phyloP scores from a whole-genome alignment of 2,329 filamentous ascomycete genomes.

The Penicillium aurantiogriseum region DNA sequence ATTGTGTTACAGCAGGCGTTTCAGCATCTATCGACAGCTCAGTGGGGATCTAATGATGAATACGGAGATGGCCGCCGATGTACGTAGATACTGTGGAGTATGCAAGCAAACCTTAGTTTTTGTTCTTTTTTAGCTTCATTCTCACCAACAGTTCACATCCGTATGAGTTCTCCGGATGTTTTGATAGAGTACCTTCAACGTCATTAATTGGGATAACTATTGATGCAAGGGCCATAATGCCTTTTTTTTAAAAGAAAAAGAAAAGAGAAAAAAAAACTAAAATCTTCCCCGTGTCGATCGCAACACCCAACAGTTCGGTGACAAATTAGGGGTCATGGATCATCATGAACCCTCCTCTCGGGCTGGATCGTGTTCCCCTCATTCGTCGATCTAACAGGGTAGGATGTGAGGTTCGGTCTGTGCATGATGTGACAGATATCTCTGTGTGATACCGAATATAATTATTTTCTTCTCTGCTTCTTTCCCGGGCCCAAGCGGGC shows the following conservation, averaged over 20 bases:
- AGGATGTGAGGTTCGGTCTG: slow-evolving; percentile 18
- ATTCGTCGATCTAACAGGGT: slow-evolving; percentile 32
- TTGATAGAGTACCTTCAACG: neutral
- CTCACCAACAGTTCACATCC: neutral
- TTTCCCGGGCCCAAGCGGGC: slow-evolving; percentile 12
- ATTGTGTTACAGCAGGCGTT: slow-evolving; percentile 13
- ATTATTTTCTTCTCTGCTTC: slow-evolving; percentile 13
- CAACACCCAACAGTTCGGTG: slow-evolving; percentile 27
- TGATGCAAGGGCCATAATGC: slow-evolving; percentile 38
- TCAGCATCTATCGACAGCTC: slow-evolving; percentile 17
- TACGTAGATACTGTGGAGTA: neutral
- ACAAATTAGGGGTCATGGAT: slow-evolving; percentile 38
- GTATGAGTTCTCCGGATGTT: neutral
- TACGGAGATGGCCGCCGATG: neutral
- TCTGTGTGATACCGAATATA: slow-evolving; percentile 12
- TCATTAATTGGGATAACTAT: slow-evolving; percentile 33
- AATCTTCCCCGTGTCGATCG: slow-evolving; percentile 33
- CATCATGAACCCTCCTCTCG: slow-evolving; percentile 19
- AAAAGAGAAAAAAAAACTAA: slow-evolving; percentile 6
- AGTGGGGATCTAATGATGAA: slow-evolving; percentile 2
- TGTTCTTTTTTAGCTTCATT: neutral
- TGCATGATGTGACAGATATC: slow-evolving; percentile 38
- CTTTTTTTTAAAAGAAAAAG: neutral
- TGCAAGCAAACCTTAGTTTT: slow-evolving; percentile 1
- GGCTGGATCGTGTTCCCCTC: slow-evolving; percentile 24